phyloP scores from a whole-genome alignment of 169 alveolate species.

The Plasmodium malariae region DNA sequence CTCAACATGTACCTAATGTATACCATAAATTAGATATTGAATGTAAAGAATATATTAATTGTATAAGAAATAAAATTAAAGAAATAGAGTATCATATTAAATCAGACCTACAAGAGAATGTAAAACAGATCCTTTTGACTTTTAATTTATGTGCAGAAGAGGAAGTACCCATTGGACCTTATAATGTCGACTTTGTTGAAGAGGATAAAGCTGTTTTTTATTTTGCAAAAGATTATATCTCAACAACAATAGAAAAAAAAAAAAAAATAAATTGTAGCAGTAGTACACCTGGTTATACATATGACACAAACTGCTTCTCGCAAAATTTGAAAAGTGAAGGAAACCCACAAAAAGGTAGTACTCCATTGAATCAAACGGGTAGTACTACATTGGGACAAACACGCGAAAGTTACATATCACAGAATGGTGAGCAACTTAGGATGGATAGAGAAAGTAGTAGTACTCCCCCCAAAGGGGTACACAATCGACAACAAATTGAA shows the following conservation, averaged over 20 bases:
- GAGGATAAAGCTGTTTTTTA: slow-evolving; percentile 21
- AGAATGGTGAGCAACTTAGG: too few relatives aligned
- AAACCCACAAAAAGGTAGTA: neutral
- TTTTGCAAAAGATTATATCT: slow-evolving; percentile 1
- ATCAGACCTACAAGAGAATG: slow-evolving; percentile 45
- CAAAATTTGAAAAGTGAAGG: neutral
- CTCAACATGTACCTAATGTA: slow-evolving; percentile 68
- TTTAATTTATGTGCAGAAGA: slow-evolving; percentile 31
- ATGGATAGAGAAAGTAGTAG: too few relatives aligned
- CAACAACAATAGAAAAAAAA: neutral
- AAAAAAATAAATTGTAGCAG: neutral
- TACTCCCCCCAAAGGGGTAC: too few relatives aligned
- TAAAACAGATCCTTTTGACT: slow-evolving; percentile 32
- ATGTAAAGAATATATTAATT: slow-evolving; percentile 46
- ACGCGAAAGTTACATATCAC: too few relatives aligned
- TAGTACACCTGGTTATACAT: neutral
- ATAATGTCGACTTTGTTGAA: slow-evolving; percentile 52
- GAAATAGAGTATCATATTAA: slow-evolving; percentile 32
- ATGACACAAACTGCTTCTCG: neutral
- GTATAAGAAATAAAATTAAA: slow-evolving; percentile 37
- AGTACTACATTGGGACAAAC: neutral
- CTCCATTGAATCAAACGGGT: neutral
- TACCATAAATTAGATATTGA: slow-evolving; percentile 25
- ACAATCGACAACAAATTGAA: slow-evolving; percentile 6
- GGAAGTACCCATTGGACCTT: slow-evolving; percentile 65